phyloP scores from a whole-genome alignment of 208 protist species.

The Acanthamoeba sp. region DNA sequence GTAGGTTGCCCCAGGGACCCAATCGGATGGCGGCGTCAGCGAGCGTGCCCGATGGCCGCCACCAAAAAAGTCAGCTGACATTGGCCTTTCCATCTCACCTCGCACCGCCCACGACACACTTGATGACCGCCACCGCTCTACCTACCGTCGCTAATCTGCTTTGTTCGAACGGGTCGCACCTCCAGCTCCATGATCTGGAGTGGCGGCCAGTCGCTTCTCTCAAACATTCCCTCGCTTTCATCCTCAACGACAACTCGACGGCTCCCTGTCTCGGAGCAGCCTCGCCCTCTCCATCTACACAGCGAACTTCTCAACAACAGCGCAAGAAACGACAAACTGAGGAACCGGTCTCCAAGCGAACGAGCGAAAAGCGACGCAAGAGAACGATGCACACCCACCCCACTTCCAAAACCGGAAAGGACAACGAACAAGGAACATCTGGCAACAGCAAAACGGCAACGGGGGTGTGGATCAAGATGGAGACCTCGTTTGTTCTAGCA shows the following conservation, averaged over 20 bases:
- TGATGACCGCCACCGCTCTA: neutral
- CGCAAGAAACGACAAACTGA: too few species aligned
- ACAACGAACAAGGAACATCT: neutral
- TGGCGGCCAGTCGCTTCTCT: neutral
- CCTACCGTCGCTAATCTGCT: neutral
- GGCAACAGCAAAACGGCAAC: too few species aligned
- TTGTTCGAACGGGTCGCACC: neutral
- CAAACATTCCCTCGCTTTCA: neutral
- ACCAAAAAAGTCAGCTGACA: too few species aligned
- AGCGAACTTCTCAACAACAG: too few species aligned
- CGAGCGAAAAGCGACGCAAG: neutral
- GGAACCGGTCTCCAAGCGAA: too few species aligned
- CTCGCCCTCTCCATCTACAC: neutral
- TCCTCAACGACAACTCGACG: neutral
- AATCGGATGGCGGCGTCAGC: too few species aligned
- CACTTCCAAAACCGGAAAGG: neutral
- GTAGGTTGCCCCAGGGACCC: too few species aligned
- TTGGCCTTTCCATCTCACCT: too few species aligned
- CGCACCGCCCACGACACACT: too few species aligned
- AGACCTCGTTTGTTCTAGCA: neutral
- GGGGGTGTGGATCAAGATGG: neutral
- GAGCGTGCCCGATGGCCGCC: too few species aligned
- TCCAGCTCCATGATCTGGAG: neutral
- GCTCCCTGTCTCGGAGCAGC: neutral
- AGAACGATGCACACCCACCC: neutral